Percentiles rank a stretch among this genome's conserved stretches.
These are phyloP conservation scores for Cystobasidium onofrii DNA, from an alignment of 768 basidiomycete genomes.

Conservation along the genomic window DNA sequence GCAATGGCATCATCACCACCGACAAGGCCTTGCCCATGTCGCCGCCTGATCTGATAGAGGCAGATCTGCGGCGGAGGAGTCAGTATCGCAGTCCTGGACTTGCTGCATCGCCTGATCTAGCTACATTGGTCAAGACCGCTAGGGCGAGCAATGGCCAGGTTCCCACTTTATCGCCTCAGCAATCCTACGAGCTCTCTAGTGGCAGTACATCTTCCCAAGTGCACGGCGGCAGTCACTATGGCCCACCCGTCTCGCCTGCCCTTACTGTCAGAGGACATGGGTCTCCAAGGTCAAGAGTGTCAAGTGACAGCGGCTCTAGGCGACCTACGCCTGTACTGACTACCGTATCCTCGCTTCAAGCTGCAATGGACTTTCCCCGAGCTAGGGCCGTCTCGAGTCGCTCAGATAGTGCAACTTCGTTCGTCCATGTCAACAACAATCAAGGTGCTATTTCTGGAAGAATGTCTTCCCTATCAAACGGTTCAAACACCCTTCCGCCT, in stretches of 20 bases:
- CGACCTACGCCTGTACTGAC: background rate
- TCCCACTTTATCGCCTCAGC: background rate
- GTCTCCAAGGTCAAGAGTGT: background rate
- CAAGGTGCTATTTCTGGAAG: background rate
- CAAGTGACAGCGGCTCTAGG: background rate
- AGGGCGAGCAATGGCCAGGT: background rate
- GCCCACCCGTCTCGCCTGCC: background rate
- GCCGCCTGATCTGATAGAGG: background rate
- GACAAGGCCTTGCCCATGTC: slow-evolving; percentile 12
- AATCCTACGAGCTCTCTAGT: background rate
- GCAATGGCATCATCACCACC: background rate
- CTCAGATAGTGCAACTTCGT: background rate
- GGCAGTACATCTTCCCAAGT: background rate
- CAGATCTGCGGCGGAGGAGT: background rate
- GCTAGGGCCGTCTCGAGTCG: slow-evolving; percentile 1
- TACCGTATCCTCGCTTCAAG: background rate
- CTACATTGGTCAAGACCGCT: background rate
- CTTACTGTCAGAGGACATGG: background rate
- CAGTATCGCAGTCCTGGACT: slow-evolving; percentile 1
- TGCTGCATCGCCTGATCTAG: slow-evolving; percentile 5
- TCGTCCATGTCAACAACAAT: background rate
- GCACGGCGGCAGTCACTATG: background rate
- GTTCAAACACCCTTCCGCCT: background rate
- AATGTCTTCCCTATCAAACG: background rate
- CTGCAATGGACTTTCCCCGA: background rate